phyloP scores from a whole-genome alignment of 2,329 filamentous ascomycete genomes.

The Pseudohalonectria lignicola region DNA sequence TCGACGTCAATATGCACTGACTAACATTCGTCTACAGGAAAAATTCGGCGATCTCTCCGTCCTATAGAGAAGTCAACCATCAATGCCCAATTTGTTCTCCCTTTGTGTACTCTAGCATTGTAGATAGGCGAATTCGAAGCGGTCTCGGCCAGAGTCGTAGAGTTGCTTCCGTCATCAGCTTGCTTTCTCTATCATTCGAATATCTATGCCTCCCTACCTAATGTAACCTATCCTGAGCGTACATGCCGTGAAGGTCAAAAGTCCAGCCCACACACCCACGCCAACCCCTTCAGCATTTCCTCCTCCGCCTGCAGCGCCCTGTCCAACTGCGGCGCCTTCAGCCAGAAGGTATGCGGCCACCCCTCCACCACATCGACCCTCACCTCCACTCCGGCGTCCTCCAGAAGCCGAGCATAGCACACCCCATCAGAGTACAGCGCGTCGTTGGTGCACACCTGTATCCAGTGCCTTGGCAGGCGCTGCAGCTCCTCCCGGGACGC shows the following conservation, averaged over 20 bases:
- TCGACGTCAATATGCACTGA: slow-evolving; percentile 6
- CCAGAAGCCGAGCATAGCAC: slow-evolving; percentile 33
- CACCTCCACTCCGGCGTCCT: slow-evolving; percentile 25
- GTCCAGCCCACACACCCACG: slow-evolving; percentile 26
- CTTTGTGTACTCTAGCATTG: slow-evolving; percentile 60
- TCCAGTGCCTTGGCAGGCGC: slow-evolving; percentile 29
- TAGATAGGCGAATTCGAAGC: slow-evolving; percentile 43
- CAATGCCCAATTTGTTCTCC: slow-evolving; percentile 22
- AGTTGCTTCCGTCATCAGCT: no score
- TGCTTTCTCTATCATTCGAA: no score
- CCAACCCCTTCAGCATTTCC: slow-evolving; percentile 27
- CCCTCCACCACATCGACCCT: slow-evolving; percentile 29
- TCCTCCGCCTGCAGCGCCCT: slow-evolving; percentile 28
- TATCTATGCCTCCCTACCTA: no score
- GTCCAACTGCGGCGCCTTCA: slow-evolving; percentile 29
- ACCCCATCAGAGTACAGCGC: slow-evolving; percentile 38
- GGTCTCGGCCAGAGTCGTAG: no score
- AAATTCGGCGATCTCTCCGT: slow-evolving; percentile 97
- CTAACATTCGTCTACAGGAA: slow-evolving; percentile 59
- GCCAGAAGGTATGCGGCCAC: slow-evolving; percentile 42
- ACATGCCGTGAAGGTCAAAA: no score
- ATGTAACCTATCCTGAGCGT: no score
- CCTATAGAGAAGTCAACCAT: slow-evolving; percentile 44
- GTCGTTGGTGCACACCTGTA: slow-evolving; percentile 39
- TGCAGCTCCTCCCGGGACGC: slow-evolving; percentile 15